phyloP scores from a whole-genome alignment of 306 rosid genomes.

The Lupinus albus region DNA sequence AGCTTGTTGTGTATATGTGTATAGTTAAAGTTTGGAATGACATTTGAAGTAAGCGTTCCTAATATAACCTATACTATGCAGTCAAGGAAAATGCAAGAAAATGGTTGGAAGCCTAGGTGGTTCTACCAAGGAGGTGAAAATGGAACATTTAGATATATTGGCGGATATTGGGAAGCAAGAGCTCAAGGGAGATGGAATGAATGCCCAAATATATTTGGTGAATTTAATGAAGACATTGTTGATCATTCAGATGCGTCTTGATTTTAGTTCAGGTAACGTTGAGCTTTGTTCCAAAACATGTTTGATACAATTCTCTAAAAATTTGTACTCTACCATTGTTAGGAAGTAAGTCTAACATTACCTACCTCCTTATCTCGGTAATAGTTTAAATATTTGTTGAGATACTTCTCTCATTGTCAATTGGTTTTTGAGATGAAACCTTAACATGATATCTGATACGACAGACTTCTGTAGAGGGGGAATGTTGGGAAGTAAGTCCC shows the following conservation, averaged over 20 bases:
- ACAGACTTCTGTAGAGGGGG: no score
- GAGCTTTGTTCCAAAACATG: neutral
- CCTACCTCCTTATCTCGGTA: no score
- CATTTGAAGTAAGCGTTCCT: no score
- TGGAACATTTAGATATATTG: constrained; percentile 69
- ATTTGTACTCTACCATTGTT: neutral
- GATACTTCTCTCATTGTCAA: no score
- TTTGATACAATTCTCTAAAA: neutral
- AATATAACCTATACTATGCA: constrained; percentile 21
- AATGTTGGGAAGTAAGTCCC: no score
- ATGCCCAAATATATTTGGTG: constrained; percentile 89
- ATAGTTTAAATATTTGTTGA: no score
- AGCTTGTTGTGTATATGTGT: neutral
- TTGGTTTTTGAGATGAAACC: no score
- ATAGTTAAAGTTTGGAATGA: neutral
- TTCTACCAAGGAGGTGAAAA: constrained; percentile 68
- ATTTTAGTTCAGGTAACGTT: constrained; percentile 55
- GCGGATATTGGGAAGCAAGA: constrained; percentile 93
- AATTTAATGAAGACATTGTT: constrained; percentile 51
- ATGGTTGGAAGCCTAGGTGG: constrained; percentile 96
- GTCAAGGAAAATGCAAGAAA: constrained; percentile 96
- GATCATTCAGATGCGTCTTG: constrained; percentile 54
- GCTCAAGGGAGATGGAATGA: constrained; percentile 69
- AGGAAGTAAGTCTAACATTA: no score
- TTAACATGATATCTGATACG: no score